These are phyloP conservation scores for Halophytophthora batemanensis DNA, from an alignment of 352 stramenopile genomes.

Conservation along the genomic window DNA sequence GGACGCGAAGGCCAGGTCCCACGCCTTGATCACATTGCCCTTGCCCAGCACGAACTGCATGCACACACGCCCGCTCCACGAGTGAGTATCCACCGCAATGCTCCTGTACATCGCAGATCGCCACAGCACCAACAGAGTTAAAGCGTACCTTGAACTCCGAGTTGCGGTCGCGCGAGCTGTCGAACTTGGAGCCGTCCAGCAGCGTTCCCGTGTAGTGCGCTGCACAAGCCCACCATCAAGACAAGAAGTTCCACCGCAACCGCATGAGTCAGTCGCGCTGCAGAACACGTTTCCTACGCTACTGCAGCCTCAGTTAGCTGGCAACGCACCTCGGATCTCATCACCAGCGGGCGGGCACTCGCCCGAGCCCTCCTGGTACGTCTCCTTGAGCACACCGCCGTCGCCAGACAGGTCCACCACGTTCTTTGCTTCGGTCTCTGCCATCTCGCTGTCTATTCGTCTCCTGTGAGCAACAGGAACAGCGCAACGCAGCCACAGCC, in stretches of 20 bases:
- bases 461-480: not conserved
- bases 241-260: constrained; percentile 3
- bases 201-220: constrained; percentile 96
- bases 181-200: constrained; percentile 94
- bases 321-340: constrained; percentile 72
- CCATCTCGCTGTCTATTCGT: constrained; percentile 20
- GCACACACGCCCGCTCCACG: not conserved
- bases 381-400: constrained; percentile 91
- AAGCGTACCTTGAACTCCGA: constrained; percentile 70
- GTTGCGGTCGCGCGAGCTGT: constrained; percentile 89
- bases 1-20: constrained; percentile 86
- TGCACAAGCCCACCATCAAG: constrained; percentile 13
- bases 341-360: constrained; percentile 75
- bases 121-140: no score
- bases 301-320: not conserved
- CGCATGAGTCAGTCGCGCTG: not conserved
- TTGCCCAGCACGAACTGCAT: constrained; percentile 79
- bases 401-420: constrained; percentile 81
- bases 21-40: constrained; percentile 89
- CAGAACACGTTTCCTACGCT: not conserved
- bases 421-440: constrained; percentile 35
- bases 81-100: not conserved
- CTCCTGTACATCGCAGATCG: no score
- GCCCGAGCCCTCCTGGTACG: constrained; percentile 85
- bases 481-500: constrained; percentile 2